A percentile compares a stretch with the other conserved stretches of the same genome.
Conservation (phyloP, 106 monocot species). For the Posidonia australis region DNA sequence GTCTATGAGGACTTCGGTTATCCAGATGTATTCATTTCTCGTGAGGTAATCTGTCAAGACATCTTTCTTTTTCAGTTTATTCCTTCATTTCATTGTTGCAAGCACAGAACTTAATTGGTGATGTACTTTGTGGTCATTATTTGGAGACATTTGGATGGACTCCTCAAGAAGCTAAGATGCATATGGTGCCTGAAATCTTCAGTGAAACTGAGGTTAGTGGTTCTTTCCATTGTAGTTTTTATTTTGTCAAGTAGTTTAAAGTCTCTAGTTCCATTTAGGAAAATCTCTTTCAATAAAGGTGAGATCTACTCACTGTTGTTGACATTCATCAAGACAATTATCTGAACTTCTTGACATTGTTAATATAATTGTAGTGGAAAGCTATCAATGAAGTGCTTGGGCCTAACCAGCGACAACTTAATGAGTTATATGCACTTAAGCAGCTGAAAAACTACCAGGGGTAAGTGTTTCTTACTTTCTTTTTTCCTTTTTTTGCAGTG, state of each 20-base stretch:
- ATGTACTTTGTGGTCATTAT: neutral
- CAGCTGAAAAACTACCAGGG: slow-evolving; percentile 27
- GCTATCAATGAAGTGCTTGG: slow-evolving; percentile 85
- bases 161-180: slow-evolving; percentile 78
- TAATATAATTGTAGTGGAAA: slow-evolving; percentile 59
- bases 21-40: slow-evolving; percentile 76
- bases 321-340: neutral
- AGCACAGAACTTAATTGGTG: neutral
- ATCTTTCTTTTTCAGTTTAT: neutral
- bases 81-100: neutral
- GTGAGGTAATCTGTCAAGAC: slow-evolving; percentile 50
- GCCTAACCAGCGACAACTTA: slow-evolving; percentile 75
- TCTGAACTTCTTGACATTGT: neutral
- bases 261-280: neutral
- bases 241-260: neutral
- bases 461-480: slow-evolving; percentile 32
- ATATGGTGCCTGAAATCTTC: slow-evolving; percentile 83
- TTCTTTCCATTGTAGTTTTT: neutral
- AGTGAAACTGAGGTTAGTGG: slow-evolving; percentile 64
- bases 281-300: neutral
- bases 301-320: neutral
- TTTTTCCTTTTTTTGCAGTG: too few relatives aligned
- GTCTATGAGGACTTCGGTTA: slow-evolving; percentile 80
- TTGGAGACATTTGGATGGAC: slow-evolving; percentile 91
- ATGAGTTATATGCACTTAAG: slow-evolving; percentile 67